Base-by-base conservation (phyloP, 2,329 filamentous ascomycete genomes). In the Delphinella strobiligena region DNA sequence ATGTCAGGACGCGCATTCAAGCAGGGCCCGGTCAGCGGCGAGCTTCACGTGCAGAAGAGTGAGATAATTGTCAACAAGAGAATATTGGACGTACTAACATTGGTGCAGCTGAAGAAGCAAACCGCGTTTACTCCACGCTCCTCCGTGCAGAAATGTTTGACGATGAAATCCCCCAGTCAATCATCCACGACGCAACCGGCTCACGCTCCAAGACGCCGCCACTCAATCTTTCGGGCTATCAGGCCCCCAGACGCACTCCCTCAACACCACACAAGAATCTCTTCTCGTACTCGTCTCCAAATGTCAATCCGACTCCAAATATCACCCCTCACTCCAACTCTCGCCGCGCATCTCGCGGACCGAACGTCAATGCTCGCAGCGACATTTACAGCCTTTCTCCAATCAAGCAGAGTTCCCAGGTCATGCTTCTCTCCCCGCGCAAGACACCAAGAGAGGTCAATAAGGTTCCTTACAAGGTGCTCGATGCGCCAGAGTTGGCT, bases 181-280 rank as follows among this genome's bases (percentile, higher is more conserved):
- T 83, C 29, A 70, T 81, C 29, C 70, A 79, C 34, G 70, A 70
- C 18, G 56, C 76, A 74, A n/a, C n/a, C n/a, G 67, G 50, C 63
- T 63, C 49, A 60, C 58, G 54, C 74, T 58, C 68, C 69, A 49
- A 82, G 49, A 95, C 89, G 4, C 88, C 88, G 34, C 88, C 88
- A 18, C 77, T 77, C 78, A 67, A 76, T 11, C 65, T 71, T 11
- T 68, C 76, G 10, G 69, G 74, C 17, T 62, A 87, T n/a, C 79
- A 83, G 9, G 74, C 81, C 2, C 80, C 72, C 19, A 69, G 77
- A 41, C 70, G 91, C 43, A 94, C 89, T 0, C 91, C 91, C 0
- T 93, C 89, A 1, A 98, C 91, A 3, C 91, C 91, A 8, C 87
- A 94, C 61, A 96, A 95, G 64, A 98, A 98, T 50, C 75, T 98